Base-by-base conservation (phyloP, 345 rosid genomes). In the Euphorbia peplus region DNA sequence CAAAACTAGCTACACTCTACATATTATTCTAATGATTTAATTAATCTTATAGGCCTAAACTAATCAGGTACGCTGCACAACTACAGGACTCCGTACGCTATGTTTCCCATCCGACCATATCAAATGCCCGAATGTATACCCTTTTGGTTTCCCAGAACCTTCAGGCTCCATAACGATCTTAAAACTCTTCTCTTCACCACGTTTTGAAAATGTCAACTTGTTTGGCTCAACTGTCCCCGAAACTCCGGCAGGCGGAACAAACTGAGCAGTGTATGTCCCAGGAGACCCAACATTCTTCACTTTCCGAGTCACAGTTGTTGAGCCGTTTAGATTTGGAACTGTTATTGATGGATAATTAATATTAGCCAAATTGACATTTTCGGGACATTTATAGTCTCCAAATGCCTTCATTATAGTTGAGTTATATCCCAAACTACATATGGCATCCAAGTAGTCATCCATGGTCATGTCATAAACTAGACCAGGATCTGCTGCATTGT, bases 311-410 rank as follows among this genome's bases (percentile, higher is more conserved):
- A 48, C 58, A 16, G 57, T 24, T 1, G 41, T 16, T 12, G 51
- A 25, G 51, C n/a, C 41, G 3, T 4, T 28, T 41, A 81, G 67
- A 28, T 30, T 59, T 22, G 55, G 63, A 32, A 74, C 77, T 37
- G 85, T 62, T 68, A 87, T 76, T 1, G 88, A 82, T 30, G 89
- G 89, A 37, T 80, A 73, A 67, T 87, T 85, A n/a, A 87, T 54
- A 32, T 82, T 80, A 3, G 67, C 69, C 26, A 81, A 56, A 0
- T 74, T 71, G 16, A 76, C 70, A 18, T 14, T 67, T 0, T 72
- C 66, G 0, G 81, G 73, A 48, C 88, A 79, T 63, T 5, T 63
- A 0, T 55, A 63, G 21, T 76, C 8, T 0, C 35, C 13, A 58
- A 61, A 9, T 29, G 18, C 11, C 32, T 29, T 4, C 11, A 81